Evolutionary conservation across 768 basidiomycete genomes (phyloP).

Genomic region (Lyophyllum semitale): DNA sequence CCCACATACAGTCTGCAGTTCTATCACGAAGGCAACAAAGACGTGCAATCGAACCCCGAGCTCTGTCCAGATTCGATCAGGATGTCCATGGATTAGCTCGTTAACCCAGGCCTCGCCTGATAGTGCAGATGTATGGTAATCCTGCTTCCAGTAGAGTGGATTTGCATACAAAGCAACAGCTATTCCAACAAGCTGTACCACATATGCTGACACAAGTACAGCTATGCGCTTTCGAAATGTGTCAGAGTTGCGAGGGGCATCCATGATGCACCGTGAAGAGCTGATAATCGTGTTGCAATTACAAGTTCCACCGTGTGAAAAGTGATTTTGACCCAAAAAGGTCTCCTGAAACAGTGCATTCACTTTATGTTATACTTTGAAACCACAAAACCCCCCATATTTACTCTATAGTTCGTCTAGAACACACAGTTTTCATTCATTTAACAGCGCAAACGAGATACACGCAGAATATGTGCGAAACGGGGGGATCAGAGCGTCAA

Average conservation of each 20-base stretch:
- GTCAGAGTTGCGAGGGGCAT: background rate
- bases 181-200: background rate
- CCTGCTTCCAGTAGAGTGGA: background rate
- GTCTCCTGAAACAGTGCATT: no score
- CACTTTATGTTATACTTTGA: no score
- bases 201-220: background rate
- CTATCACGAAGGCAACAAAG: conserved; percentile 15
- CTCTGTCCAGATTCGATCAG: conserved; percentile 18
- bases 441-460: no score
- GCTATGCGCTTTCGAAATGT: background rate
- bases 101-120: conserved; percentile 21
- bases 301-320: background rate
- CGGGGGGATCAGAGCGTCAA: no score
- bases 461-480: no score
- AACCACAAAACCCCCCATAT: no score
- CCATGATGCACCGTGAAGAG: background rate
- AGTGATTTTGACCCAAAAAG: background rate
- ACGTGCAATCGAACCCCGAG: conserved; percentile 23
- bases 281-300: background rate
- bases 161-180: background rate
- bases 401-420: no score
- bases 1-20: background rate
- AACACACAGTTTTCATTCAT: no score
- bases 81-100: conserved; percentile 25
- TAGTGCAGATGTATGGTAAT: conserved; percentile 24